phyloP scores from a whole-genome alignment of 371 early-diverging fungal genomes.

The Vittaforma corneae region DNA sequence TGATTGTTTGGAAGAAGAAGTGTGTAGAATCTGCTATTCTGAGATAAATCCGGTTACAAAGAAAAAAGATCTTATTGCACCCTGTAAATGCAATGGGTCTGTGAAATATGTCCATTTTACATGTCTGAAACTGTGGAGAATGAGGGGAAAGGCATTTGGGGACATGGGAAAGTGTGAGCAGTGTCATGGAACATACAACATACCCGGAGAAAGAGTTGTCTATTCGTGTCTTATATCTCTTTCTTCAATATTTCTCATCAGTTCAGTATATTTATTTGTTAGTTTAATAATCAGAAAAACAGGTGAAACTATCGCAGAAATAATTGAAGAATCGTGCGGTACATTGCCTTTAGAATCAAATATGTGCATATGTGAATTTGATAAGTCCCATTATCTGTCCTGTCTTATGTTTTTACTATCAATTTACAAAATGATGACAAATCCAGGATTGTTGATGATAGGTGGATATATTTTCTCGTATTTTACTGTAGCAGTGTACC shows the following conservation, averaged over 20 bases:
- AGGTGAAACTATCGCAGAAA: slow-evolving; percentile 24
- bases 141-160: slow-evolving; percentile 44
- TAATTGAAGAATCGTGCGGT: slow-evolving; percentile 31
- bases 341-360: slow-evolving; percentile 16
- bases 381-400: slow-evolving; percentile 2
- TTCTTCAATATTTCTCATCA: slow-evolving; percentile 27
- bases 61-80: slow-evolving; percentile 54
- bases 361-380: slow-evolving; percentile 9
- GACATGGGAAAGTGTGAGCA: slow-evolving; percentile 57
- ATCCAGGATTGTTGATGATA: no score
- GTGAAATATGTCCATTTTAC: slow-evolving; percentile 57
- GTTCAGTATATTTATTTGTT: slow-evolving; percentile 23
- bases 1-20: slow-evolving; percentile 8
- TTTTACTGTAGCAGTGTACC: no score
- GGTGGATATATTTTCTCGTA: no score
- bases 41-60: slow-evolving; percentile 44
- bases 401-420: slow-evolving; percentile 6
- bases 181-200: slow-evolving; percentile 49
- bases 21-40: slow-evolving; percentile 58
- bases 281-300: slow-evolving; percentile 34
- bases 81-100: slow-evolving; percentile 59
- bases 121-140: slow-evolving; percentile 58
- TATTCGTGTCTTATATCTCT: slow-evolving; percentile 17
- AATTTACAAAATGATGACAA: no score
- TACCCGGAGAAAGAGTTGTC: slow-evolving; percentile 49